These are phyloP conservation scores for Leptodontidium sp. DNA, from an alignment of 2,329 filamentous ascomycete species.

Conservation along the genomic window DNA sequence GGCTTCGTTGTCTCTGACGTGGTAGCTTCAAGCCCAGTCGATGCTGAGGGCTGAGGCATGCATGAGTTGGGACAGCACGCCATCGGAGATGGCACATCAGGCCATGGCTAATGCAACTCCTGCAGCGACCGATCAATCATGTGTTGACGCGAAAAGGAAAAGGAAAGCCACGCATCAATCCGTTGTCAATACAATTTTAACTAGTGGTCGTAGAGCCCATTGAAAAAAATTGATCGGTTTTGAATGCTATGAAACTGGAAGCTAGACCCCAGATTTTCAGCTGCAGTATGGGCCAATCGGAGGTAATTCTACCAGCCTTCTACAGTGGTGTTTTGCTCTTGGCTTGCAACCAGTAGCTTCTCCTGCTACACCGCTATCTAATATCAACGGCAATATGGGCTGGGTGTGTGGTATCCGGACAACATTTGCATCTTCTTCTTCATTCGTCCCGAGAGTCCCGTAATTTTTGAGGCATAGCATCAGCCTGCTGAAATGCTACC, in stretches of 20 bases:
- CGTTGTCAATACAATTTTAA: background rate
- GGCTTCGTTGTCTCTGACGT: slow-evolving; percentile 12
- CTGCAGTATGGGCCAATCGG: background rate
- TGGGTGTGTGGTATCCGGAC: background rate
- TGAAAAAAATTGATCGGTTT: background rate
- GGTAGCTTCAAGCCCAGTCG: slow-evolving; percentile 9
- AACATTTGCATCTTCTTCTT: background rate
- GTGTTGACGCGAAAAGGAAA: background rate
- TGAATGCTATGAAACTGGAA: slow-evolving; percentile 3
- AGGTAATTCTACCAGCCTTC: background rate
- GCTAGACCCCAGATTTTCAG: slow-evolving; percentile 14
- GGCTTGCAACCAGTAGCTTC: background rate
- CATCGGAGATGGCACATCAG: background rate
- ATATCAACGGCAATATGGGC: background rate
- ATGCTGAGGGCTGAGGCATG: slow-evolving; percentile 13
- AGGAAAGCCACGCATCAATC: background rate
- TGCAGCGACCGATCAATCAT: slow-evolving; percentile 11
- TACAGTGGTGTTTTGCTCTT: background rate
- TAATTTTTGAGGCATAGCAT: background rate
- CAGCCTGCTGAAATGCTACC: background rate
- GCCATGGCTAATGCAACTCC: background rate
- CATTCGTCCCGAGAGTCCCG: background rate
- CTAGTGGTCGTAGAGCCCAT: background rate
- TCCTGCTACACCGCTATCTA: slow-evolving; percentile 3
- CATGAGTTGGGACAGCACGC: slow-evolving; percentile 6